A percentile compares a stretch with the other conserved stretches of the same genome.
Evolutionary conservation across 176 grass and related monocot species (phyloP).

Genomic region (Carex kokanica): DNA sequence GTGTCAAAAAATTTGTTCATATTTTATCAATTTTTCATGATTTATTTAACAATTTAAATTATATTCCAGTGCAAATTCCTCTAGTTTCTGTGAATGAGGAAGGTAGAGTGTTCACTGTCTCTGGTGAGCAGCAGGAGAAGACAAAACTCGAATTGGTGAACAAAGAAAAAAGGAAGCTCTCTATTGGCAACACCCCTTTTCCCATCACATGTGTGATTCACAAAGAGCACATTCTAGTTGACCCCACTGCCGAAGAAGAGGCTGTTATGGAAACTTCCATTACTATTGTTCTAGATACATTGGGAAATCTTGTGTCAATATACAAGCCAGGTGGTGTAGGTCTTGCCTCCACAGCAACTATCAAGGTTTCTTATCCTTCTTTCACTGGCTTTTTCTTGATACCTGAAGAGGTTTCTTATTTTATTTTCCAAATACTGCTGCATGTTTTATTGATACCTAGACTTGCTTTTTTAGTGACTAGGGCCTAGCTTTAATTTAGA

Average conservation of each 20-base stretch:
- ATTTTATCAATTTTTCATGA: constrained; percentile 2
- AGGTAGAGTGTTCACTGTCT: constrained; percentile 73
- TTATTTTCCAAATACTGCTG: not conserved
- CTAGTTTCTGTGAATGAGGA: constrained; percentile 90
- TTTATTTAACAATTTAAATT: not conserved
- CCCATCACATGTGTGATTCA: constrained; percentile 75
- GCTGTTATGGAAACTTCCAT: constrained; percentile 69
- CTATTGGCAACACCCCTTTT: constrained; percentile 52
- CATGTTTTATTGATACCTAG: not conserved
- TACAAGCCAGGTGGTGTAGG: constrained; percentile 70
- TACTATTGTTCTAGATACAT: constrained; percentile 72
- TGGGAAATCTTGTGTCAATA: constrained; percentile 53
- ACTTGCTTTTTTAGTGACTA: not conserved
- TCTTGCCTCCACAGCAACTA: constrained; percentile 41
- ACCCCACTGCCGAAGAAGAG: constrained; percentile 88
- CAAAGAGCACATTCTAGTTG: constrained; percentile 54
- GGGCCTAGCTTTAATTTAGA: not conserved
- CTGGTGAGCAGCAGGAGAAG: constrained; percentile 49
- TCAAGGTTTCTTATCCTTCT: constrained; percentile 51
- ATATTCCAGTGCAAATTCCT: constrained; percentile 74
- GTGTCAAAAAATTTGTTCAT: not conserved
- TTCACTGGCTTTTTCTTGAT: not conserved
- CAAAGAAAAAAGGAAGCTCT: constrained; percentile 87
- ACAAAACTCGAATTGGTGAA: constrained; percentile 76
- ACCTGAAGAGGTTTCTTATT: not conserved